A percentile compares a stretch with the other conserved stretches of the same genome.
Evolutionary conservation across 495 filamentous ascomycete genomes (phyloP).

Genomic region (Penicillium daleae): DNA sequence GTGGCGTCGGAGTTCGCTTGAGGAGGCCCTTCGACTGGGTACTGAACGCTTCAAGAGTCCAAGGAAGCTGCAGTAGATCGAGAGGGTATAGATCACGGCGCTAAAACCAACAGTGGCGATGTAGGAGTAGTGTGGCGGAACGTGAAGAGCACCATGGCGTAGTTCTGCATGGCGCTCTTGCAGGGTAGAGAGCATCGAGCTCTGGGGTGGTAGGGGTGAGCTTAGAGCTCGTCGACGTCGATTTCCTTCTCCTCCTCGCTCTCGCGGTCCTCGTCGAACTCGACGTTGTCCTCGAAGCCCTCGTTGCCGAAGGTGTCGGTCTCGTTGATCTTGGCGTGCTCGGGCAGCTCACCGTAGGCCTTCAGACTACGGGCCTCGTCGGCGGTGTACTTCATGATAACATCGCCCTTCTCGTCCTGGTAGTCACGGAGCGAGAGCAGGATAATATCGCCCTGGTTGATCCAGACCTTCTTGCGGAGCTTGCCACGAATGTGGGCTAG

Average conservation of each 20-base stretch:
- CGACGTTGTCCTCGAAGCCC: conserved; percentile 62
- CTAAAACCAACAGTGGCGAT: conserved; percentile 27
- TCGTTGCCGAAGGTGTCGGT: conserved; percentile 85
- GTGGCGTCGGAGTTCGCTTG: conserved; percentile 17
- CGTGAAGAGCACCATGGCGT: conserved; percentile 34
- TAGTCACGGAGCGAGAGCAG: conserved; percentile 96
- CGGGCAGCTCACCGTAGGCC: conserved; percentile 95
- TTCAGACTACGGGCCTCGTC: conserved; percentile 95
- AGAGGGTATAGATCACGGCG: conserved; percentile 23
- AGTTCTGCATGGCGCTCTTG: conserved; percentile 40
- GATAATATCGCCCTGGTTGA: conserved; percentile 99
- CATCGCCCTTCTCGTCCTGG: conserved; percentile 98
- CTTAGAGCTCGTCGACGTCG: conserved; percentile 64
- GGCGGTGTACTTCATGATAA: conserved; percentile 98
- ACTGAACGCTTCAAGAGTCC: conserved; percentile 10
- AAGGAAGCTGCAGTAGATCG: conserved; percentile 16
- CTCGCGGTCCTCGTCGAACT: conserved; percentile 63
- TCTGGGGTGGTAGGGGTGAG: conserved; percentile 29
- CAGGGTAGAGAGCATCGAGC: conserved; percentile 41
- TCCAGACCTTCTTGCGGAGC: conserved; percentile 97
- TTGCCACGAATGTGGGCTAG: conserved; percentile 71
- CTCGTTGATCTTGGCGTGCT: conserved; percentile 99
- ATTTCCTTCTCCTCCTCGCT: conserved; percentile 62
- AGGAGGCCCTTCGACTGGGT: conserved; percentile 16
- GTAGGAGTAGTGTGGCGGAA: conserved; percentile 29